These are phyloP conservation scores for Peronospora destructor DNA, from an alignment of 352 stramenopile species.

Conservation along the genomic window DNA sequence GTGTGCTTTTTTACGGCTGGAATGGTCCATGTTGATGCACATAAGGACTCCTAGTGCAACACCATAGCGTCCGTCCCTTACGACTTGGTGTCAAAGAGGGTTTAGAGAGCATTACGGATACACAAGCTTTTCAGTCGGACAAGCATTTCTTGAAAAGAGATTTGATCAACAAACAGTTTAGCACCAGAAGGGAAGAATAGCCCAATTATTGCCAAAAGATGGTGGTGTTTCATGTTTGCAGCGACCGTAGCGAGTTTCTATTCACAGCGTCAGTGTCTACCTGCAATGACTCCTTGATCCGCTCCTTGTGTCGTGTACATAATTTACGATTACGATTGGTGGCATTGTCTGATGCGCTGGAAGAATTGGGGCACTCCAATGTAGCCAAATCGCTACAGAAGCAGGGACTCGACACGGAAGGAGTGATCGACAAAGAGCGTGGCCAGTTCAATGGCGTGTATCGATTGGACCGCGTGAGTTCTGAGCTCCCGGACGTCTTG, in stretches of 20 bases:
- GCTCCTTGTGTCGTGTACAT: constrained; percentile 74
- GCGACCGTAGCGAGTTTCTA: constrained; percentile 87
- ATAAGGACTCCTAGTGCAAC: constrained; percentile 63
- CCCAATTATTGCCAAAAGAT: constrained; percentile 28
- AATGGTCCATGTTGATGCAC: constrained; percentile 27
- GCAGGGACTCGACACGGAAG: constrained; percentile 81
- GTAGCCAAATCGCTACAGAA: constrained; percentile 79
- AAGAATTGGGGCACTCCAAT: constrained; percentile 75
- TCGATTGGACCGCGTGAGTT: constrained; percentile 27
- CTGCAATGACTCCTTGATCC: constrained; percentile 80
- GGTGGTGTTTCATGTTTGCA: constrained; percentile 83
- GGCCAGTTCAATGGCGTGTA: constrained; percentile 55
- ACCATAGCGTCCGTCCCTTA: constrained; percentile 28
- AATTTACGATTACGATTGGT: constrained; percentile 74
- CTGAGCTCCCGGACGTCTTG: constrained; percentile 74
- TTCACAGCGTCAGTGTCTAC: constrained; percentile 75
- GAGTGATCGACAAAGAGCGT: constrained; percentile 40
- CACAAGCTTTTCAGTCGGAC: no score
- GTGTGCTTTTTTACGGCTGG: constrained; percentile 88
- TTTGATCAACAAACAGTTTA: no score
- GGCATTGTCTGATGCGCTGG: constrained; percentile 68
- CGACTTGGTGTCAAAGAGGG: no score
- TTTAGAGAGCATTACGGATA: no score
- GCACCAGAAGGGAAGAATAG: no score
- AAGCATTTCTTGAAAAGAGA: no score